Evolutionary conservation across 2,329 filamentous ascomycete species (phyloP), one percentile per base, ranked within the genome.

Genomic region (Pseudocercospora fuligena): DNA sequence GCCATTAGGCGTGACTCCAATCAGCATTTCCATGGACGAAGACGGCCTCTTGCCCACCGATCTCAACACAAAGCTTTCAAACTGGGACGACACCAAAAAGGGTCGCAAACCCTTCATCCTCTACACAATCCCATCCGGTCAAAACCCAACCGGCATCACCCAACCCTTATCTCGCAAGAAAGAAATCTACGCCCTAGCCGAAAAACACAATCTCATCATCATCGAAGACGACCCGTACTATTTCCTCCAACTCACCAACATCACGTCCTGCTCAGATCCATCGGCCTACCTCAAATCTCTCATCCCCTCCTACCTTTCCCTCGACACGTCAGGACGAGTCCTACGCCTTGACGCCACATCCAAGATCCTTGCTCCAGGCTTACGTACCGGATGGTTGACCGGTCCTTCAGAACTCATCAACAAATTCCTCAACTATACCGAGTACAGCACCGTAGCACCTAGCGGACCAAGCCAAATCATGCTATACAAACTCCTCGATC

Each of bases 241-340:
- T 43, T 77, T 73, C 63, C 59, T 76, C 12, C 70, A 72, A 5
- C 63, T 68, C 14, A 53, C 49, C 5, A 53, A 63, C 16, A 25
- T 43, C 27, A 40, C 27, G 8, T 25, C 51, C 11, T 21, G 31
- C 5, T 49, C 65, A 8, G 25, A 63, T 0, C 19, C 63, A 14
- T 63, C 69, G 3, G 29, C 63, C 0, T 73, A 72, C 40, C 49
- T 74, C 8, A n/a, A 23, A 4, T 23, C 58, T 5, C 67, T 75
- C 1, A 64, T 67, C 3, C 43, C 67, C 1, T 79, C 78, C 0
- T 80, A 78, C 61, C 68, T 81, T 0, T 76, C 75, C 1, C 61
- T 81, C 9, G 79, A 81, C 49, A 64, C 60, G 0, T 74, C 70
- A 11, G 77, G 77, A 2, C 73, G 77, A 11, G 77, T 78, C 2